Percentiles rank a stretch among this genome's conserved stretches.
phyloP scores from a whole-genome alignment of 192 early-diverging fungal species.

The Coemansia sp. region DNA sequence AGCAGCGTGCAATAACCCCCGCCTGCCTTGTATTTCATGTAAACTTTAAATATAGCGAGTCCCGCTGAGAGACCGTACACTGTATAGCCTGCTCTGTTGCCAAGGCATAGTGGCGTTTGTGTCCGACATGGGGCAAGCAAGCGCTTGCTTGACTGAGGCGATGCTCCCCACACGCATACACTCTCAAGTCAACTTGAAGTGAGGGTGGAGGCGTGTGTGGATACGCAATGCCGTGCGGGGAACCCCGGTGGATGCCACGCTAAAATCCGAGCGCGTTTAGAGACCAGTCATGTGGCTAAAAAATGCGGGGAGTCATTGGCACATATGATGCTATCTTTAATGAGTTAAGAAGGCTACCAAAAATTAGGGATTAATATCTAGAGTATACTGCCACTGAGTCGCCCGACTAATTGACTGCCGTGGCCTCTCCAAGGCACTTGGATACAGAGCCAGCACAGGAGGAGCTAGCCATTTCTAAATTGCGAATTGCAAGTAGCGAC shows the following conservation, averaged over 20 bases:
- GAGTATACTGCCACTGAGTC: neutral
- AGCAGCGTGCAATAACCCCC: constrained; percentile 5
- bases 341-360: neutral
- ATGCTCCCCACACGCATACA: neutral
- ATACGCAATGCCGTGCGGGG: neutral
- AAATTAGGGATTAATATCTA: neutral
- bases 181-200: neutral
- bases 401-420: neutral
- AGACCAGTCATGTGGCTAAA: neutral
- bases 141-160: neutral
- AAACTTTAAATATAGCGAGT: neutral
- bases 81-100: neutral
- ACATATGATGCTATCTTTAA: neutral
- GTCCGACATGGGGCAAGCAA: too few relatives aligned
- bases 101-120: neutral
- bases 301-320: neutral
- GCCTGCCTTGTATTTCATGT: neutral
- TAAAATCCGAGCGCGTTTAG: neutral
- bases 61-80: neutral
- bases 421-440: neutral
- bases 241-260: neutral
- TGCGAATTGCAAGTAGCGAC: constrained; percentile 12
- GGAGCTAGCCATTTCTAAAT: neutral
- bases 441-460: neutral
- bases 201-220: neutral